Conservation (phyloP, 495 filamentous ascomycete genomes). For the Lophium mytilinum region DNA sequence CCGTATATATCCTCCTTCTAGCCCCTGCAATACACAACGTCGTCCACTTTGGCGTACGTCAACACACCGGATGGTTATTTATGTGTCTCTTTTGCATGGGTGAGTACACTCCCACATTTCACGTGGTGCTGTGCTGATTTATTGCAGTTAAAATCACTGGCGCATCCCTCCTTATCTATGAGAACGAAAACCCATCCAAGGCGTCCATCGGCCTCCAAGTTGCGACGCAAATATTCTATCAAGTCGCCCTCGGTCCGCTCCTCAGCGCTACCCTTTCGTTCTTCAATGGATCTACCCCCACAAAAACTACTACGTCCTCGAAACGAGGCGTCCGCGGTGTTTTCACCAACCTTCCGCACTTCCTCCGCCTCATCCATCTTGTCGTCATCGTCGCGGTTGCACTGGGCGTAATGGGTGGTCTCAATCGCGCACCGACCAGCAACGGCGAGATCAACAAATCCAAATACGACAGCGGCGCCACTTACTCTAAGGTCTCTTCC, state of each 20-base stretch:
- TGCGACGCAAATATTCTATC: neutral
- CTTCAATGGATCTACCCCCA: neutral
- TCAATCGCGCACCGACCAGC: constrained; percentile 1
- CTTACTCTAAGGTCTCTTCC: neutral
- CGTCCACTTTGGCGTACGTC: neutral
- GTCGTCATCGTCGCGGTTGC: neutral
- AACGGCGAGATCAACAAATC: neutral
- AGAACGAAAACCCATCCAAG: neutral
- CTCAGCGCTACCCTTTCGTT: neutral
- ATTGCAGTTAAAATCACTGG: neutral
- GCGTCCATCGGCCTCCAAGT: neutral
- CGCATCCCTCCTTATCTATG: neutral
- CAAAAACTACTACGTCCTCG: neutral
- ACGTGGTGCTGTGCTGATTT: neutral
- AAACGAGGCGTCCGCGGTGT: neutral
- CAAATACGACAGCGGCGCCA: neutral
- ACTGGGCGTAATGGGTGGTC: neutral
- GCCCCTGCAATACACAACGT: neutral
- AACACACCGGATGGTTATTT: neutral
- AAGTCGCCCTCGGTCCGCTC: neutral
- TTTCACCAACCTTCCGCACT: neutral
- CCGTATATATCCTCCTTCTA: neutral
- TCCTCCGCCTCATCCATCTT: neutral
- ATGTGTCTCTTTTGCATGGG: neutral
- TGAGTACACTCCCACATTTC: neutral